A percentile compares a stretch with the other conserved stretches of the same genome.
phyloP scores from a whole-genome alignment of 2,329 filamentous ascomycete species.

The Botrytis hyacinthi region DNA sequence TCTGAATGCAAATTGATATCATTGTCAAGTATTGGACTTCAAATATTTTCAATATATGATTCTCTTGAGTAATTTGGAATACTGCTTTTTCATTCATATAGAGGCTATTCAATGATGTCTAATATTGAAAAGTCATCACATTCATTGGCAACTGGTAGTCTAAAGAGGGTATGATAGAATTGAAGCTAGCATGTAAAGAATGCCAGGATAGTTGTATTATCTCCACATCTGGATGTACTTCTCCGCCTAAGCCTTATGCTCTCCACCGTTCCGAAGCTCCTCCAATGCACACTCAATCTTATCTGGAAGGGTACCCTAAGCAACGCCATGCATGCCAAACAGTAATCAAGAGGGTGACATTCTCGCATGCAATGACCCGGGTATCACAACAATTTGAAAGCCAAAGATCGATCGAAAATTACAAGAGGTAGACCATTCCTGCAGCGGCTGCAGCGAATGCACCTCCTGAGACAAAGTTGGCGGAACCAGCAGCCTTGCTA shows the following conservation, averaged over 20 bases:
- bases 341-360: slow-evolving; percentile 19
- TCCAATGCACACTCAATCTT: slow-evolving; percentile 9
- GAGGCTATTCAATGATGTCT: background rate
- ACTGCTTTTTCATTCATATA: background rate
- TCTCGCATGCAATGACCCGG: slow-evolving; percentile 16
- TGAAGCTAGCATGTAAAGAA: slow-evolving; percentile 16
- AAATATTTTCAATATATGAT: background rate
- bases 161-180: slow-evolving; percentile 14
- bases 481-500: slow-evolving; percentile 15
- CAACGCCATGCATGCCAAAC: slow-evolving; percentile 17
- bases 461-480: slow-evolving; percentile 15
- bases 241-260: slow-evolving; percentile 11
- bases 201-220: slow-evolving; percentile 17
- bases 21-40: too few species aligned
- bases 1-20: background rate
- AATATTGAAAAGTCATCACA: background rate
- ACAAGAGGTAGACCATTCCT: slow-evolving; percentile 20
- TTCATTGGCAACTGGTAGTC: background rate
- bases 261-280: slow-evolving; percentile 13
- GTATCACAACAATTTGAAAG: slow-evolving; percentile 17
- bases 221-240: slow-evolving; percentile 1
- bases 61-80: background rate
- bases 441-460: slow-evolving; percentile 17
- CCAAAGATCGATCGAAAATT: slow-evolving; percentile 9
- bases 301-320: slow-evolving; percentile 14